These are phyloP conservation scores for Corchorus olitorius DNA, from an alignment of 345 rosid genomes.

Conservation along the genomic window DNA sequence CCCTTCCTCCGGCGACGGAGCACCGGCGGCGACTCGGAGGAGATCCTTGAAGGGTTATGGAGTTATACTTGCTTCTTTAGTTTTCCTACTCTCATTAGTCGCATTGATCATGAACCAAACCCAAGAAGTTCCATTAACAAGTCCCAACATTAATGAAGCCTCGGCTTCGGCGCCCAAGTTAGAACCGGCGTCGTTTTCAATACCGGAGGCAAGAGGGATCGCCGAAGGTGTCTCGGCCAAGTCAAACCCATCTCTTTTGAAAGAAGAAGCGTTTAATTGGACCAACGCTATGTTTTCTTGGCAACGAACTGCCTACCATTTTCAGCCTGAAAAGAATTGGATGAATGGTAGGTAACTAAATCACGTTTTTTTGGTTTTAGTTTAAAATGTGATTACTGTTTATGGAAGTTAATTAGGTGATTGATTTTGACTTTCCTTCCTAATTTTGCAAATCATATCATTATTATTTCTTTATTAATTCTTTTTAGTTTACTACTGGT, in stretches of 20 bases:
- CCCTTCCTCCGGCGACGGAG: constrained; percentile 5
- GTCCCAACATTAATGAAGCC: neutral
- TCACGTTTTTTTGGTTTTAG: constrained; percentile 4
- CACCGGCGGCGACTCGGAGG: constrained; percentile 21
- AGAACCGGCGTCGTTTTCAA: constrained; percentile 14
- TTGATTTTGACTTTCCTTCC: neutral
- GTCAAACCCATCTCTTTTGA: constrained; percentile 46
- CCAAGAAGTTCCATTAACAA: constrained; percentile 24
- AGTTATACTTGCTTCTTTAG: constrained; percentile 27
- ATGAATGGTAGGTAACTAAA: constrained; percentile 77
- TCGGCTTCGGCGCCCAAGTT: constrained; percentile 8
- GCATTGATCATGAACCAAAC: constrained; percentile 43
- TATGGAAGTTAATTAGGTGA: neutral
- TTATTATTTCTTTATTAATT: too few relatives aligned
- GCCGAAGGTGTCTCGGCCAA: constrained; percentile 67
- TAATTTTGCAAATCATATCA: neutral
- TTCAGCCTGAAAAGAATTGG: constrained; percentile 88
- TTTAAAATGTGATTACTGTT: neutral
- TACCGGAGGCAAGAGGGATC: constrained; percentile 44
- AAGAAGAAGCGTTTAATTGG: constrained; percentile 54
- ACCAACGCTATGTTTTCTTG: constrained; percentile 80
- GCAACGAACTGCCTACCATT: constrained; percentile 90
- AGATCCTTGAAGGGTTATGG: constrained; percentile 40
- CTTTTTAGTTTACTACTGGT: neutral
- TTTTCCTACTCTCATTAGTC: constrained; percentile 46